These are phyloP conservation scores for Xylariaceae sp. DNA, from an alignment of 2,329 filamentous ascomycete species.

Conservation along the genomic window DNA sequence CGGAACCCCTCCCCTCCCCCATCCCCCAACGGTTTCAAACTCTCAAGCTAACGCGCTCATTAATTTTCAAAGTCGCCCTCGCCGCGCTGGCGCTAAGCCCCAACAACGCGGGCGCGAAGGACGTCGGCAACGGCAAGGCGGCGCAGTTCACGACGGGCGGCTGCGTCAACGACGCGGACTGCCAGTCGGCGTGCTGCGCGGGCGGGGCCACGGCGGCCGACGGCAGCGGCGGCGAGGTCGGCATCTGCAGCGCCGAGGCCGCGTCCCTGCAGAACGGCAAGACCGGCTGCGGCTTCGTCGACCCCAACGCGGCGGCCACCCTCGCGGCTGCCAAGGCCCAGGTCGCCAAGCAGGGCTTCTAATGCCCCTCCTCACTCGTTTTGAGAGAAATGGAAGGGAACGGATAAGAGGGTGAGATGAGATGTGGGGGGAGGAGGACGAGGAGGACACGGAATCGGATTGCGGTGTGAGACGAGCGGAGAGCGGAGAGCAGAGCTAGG, in stretches of 20 bases:
- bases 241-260: constrained; percentile 45
- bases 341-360: constrained; percentile 45
- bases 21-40: no score
- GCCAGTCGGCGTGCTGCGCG: constrained; percentile 43
- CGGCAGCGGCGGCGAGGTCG: constrained; percentile 35
- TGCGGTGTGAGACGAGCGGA: no score
- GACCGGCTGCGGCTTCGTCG: constrained; percentile 45
- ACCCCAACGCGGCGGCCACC: constrained; percentile 41
- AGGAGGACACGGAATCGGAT: no score
- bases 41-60: constrained; percentile 20
- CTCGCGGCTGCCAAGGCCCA: constrained; percentile 41
- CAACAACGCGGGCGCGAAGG: constrained; percentile 43
- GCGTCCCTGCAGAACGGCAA: constrained; percentile 46
- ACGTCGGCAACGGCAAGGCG: constrained; percentile 43
- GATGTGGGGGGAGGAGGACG: background rate
- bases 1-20: background rate
- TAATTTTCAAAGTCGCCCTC: constrained; percentile 39
- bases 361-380: constrained; percentile 1
- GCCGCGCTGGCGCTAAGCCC: constrained; percentile 42
- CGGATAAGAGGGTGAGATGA: background rate
- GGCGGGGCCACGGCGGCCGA: constrained; percentile 35
- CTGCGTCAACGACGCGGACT: constrained; percentile 44
- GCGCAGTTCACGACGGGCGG: constrained; percentile 48
- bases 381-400: background rate
- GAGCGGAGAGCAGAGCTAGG: no score